Evolutionary conservation across 371 early-diverging fungal genomes (phyloP).

Genomic region (Actinomucor elegans): DNA sequence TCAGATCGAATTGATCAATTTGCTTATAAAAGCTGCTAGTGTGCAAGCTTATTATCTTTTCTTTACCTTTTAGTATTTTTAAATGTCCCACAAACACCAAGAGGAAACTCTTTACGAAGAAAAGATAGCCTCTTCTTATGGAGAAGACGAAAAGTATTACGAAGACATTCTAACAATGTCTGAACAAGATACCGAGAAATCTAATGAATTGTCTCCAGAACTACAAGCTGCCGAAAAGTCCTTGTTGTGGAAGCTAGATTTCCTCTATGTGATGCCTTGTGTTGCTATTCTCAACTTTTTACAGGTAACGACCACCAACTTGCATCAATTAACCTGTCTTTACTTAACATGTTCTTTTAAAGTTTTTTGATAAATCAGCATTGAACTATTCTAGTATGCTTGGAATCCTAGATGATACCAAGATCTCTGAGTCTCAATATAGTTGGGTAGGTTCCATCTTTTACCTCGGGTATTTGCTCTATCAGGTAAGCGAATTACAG

Average conservation of each 20-base stretch:
- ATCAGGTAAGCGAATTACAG: too few relatives aligned
- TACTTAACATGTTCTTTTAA: not conserved
- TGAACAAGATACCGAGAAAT: not conserved
- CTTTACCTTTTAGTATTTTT: not conserved
- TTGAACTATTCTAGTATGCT: constrained; percentile 27
- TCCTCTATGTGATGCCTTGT: constrained; percentile 23
- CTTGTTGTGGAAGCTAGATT: constrained; percentile 20
- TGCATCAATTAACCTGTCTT: too few relatives aligned
- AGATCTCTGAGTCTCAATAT: constrained; percentile 23
- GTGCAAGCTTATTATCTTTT: not conserved
- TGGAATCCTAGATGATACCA: constrained; percentile 24
- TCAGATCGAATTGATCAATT: not conserved
- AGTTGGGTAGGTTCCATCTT: constrained; percentile 38
- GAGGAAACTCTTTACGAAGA: not conserved
- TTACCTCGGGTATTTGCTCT: constrained; percentile 42
- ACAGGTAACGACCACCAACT: constrained; percentile 21
- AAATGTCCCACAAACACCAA: not conserved
- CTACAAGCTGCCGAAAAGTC: constrained; percentile 11
- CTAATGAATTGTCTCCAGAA: constrained; percentile 8
- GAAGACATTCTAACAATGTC: constrained; percentile 1
- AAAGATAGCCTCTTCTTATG: not conserved
- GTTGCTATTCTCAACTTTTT: constrained; percentile 20
- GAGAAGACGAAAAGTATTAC: not conserved
- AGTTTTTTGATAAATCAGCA: constrained; percentile 40
- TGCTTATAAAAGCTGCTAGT: not conserved